Percentiles rank a stretch among this genome's conserved stretches.
Evolutionary conservation across 345 rosid species (phyloP).

Genomic region (Gossypium bickii): DNA sequence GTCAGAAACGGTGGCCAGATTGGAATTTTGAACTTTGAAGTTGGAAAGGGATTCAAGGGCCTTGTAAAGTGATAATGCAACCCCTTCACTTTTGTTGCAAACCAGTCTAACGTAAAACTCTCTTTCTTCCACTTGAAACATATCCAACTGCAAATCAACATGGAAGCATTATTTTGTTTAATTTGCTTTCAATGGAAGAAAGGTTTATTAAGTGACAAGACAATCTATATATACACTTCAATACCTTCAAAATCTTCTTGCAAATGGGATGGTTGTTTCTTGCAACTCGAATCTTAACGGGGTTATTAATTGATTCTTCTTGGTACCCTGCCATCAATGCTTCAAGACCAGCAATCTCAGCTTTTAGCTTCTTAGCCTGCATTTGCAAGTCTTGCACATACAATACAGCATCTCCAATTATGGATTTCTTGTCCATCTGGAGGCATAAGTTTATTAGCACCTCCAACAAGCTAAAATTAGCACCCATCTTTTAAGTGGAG

Average conservation of each 20-base stretch:
- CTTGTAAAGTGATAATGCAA: conserved; percentile 58
- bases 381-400: conserved; percentile 71
- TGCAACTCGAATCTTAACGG: conserved; percentile 24
- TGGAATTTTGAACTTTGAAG: conserved; percentile 66
- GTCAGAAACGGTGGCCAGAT: conserved; percentile 49
- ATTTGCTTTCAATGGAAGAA: neutral
- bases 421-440: conserved; percentile 97
- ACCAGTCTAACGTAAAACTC: conserved; percentile 59
- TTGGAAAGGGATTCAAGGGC: conserved; percentile 68
- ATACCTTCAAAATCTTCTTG: conserved; percentile 59
- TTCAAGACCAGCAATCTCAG: conserved; percentile 64
- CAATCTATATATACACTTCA: neutral
- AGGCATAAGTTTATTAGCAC: neutral
- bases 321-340: conserved; percentile 37
- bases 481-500: too few relatives aligned
- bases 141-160: conserved; percentile 57
- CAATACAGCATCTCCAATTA: conserved; percentile 71
- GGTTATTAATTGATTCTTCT: conserved; percentile 20
- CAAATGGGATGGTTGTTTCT: conserved; percentile 23
- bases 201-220: neutral
- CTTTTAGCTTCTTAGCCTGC: conserved; percentile 61
- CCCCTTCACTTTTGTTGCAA: conserved; percentile 55
- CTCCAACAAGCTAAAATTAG: too few relatives aligned
- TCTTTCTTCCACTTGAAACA: conserved; percentile 71
- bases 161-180: neutral